Percentiles rank a stretch among this genome's conserved stretches.
Evolutionary conservation across 805 yeast species (phyloP).

Genomic region (Wickerhamiella australiensis): DNA sequence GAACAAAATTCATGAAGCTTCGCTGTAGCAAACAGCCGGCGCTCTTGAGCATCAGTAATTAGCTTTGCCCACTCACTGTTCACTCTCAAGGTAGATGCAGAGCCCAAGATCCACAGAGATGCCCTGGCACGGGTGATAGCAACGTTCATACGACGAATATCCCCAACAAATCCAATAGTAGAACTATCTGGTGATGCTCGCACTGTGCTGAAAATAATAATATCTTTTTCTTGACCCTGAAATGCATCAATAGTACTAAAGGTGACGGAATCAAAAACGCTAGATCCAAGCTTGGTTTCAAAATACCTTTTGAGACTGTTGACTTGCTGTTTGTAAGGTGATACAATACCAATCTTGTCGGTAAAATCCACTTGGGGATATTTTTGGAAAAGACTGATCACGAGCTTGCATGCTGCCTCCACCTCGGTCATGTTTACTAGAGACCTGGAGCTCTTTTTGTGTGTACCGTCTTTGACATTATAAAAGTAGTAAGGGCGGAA

Average conservation of each 20-base stretch:
- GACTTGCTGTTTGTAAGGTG: constrained; percentile 90
- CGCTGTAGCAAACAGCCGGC: constrained; percentile 28
- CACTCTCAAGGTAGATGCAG: constrained; percentile 47
- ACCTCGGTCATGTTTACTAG: constrained; percentile 63
- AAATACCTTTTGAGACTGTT: constrained; percentile 46
- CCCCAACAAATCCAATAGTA: constrained; percentile 79
- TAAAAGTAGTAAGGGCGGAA: constrained; percentile 72
- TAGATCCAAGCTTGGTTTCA: constrained; percentile 45
- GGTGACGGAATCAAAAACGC: constrained; percentile 55
- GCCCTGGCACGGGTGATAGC: constrained; percentile 89
- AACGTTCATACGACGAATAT: constrained; percentile 91
- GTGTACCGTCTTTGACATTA: constrained; percentile 35
- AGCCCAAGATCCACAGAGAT: constrained; percentile 87
- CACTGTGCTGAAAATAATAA: constrained; percentile 89
- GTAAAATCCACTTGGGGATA: constrained; percentile 40
- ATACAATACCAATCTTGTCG: constrained; percentile 76
- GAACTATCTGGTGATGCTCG: constrained; percentile 48
- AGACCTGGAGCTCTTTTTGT: constrained; percentile 31
- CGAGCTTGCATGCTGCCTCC: constrained; percentile 54
- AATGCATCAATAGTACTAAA: constrained; percentile 96
- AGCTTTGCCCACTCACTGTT: constrained; percentile 66
- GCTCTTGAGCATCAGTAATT: constrained; percentile 47
- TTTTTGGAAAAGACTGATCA: constrained; percentile 38
- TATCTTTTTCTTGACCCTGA: constrained; percentile 95
- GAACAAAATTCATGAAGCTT: neutral